Evolutionary conservation across 208 protist species (phyloP), one percentile per base, ranked within the genome.

Genomic region (Wallacemonas sp.): DNA sequence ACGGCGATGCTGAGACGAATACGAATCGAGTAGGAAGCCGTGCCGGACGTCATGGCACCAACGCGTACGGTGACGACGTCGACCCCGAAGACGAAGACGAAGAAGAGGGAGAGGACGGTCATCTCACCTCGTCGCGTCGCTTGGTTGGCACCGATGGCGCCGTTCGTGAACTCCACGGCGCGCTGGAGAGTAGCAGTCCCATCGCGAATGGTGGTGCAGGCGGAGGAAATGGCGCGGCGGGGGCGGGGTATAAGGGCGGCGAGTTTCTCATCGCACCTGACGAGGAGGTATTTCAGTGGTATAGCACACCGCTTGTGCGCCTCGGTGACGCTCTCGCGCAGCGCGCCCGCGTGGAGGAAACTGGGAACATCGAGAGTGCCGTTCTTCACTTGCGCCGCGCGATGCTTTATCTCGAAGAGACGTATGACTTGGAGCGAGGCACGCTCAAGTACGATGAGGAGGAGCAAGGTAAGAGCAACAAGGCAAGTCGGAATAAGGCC

Each of bases 341-440:
- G 49, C 69, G 80, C 36, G 49, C 66, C 15, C 74, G 76, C 39
- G 76, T 82, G 24, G 74, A 83, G 51, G 63, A 72, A 19, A 56
- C 39, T 2, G 64, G 59, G 45, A 86, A 90, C 72, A 74, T 77
- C 58, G 87, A 93, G 36, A 70, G 68, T 1, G 90, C 85, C 22
- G 82, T 88, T 26, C 64, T 91, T 26, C 70, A 71, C 62, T 70
- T 96, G 51, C 90, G 90, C 1, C 85, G 86, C 12, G 90, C 90
- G 2, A 89, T 96, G 87, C 70, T 91, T 1, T 96, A 91, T 61
- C 49, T 96, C 36, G 87, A 94, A 64, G 87, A 94, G 72, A 80
- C 86, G 39, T 94, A 93, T 70, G 82, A 93, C 41, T 44, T 96
- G 28, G 67, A 86, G 55, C 39, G 76, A 3, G 90, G 83, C 22